These are phyloP conservation scores for Xylona heveae DNA, from an alignment of 495 filamentous ascomycete genomes.

Conservation along the genomic window DNA sequence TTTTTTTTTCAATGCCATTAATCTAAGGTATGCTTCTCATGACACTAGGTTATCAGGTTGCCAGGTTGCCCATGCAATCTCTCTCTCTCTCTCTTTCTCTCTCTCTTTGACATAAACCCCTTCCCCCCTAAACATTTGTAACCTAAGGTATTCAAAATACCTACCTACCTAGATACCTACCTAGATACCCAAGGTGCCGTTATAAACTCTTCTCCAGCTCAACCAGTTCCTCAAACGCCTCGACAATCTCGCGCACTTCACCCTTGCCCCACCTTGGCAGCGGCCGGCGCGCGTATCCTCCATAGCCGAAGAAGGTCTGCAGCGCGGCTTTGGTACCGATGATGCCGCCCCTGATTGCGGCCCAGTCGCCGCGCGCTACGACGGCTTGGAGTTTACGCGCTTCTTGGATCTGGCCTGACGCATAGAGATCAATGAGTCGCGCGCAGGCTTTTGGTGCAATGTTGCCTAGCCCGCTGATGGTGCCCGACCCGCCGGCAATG, in stretches of 20 bases:
- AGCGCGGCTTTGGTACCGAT: conserved; percentile 69
- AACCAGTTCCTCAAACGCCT: conserved; percentile 55
- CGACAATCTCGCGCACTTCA: conserved; percentile 38
- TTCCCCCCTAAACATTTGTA: too few species aligned
- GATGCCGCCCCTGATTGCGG: conserved; percentile 66
- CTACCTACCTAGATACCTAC: too few species aligned
- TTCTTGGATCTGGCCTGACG: conserved; percentile 42
- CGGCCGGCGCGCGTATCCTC: conserved; percentile 54
- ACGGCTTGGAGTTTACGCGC: conserved; percentile 60
- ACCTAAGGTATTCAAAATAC: too few species aligned
- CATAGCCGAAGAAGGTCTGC: conserved; percentile 55
- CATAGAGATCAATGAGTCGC: conserved; percentile 49
- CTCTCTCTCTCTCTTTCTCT: too few species aligned
- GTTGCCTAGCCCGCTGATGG: conserved; percentile 73
- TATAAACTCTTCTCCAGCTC: conserved; percentile 37
- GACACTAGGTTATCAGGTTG: too few species aligned
- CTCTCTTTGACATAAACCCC: too few species aligned
- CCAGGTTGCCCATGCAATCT: too few species aligned
- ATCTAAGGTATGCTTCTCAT: too few species aligned
- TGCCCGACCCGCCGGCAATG: conserved; percentile 63
- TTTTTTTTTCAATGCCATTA: too few species aligned
- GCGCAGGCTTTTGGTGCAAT: conserved; percentile 61
- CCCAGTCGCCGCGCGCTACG: conserved; percentile 72
- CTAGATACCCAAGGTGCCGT: not conserved
- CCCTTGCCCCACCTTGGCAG: conserved; percentile 44